Evolutionary conservation across 2,329 filamentous ascomycete genomes (phyloP), one percentile per base, ranked within the genome.

Genomic region (Calonectria montana): DNA sequence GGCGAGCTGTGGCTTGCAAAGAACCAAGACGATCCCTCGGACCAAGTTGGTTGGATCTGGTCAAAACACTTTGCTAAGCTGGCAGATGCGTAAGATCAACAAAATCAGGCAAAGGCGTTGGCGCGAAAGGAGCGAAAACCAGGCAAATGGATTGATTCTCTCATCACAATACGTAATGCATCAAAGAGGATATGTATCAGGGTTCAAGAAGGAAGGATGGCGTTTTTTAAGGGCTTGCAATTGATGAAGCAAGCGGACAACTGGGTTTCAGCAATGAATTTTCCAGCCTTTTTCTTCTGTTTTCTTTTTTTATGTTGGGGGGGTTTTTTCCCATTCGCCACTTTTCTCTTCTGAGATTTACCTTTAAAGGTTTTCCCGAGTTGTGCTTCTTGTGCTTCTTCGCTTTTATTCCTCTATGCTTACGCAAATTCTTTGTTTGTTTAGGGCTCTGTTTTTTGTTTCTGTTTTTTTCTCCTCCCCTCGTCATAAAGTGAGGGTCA

Each of bases 1-100:
- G 97, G 97, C 74, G 97, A 99, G 86, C 89, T 98, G 61, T 99
- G 97, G 97, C 91, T 99, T 69, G 97, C 97, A 65, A 95, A 95
- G 83, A 99, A 99, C 81, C 97, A 99, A 84, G 97, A 99, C 80
- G 97, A 99, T 83, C 86, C 91, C 1, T 88, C 87, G 13, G 90
- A 93, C 75, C 89, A 92, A 75, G 92, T 98, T 39, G 97, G 97
- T 64, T 99, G 97, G 97, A 98, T 99, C 79, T 99, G 97, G 97
- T 97, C 96, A 79, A 98, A 98, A 83, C 97, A 99, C 85, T 99
- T 99, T 87, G 93, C 93, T 65, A 91, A 90, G 81, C 80, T 91
- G 74, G 89, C 89, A 61, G 90, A 91, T 80, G 84, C 85, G 67
- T 87, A 82, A 71, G 63, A 64, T 41, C 66, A 59, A 72, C 37